Base-by-base conservation (phyloP, 2,329 filamentous ascomycete species). In the Claviceps sp. region DNA sequence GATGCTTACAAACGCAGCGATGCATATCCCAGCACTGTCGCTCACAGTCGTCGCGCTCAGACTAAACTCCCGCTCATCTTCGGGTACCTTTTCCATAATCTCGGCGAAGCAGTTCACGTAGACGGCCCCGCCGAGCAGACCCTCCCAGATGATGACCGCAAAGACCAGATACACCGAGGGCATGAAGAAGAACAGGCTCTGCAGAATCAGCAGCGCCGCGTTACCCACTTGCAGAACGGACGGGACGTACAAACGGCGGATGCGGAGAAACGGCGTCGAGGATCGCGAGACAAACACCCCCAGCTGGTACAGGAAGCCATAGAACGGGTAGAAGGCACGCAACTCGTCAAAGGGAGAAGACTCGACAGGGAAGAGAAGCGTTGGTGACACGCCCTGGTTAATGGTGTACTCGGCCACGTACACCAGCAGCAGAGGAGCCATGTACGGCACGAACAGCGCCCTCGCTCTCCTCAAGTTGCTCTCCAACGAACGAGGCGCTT, bases 381-480 rank as follows among this genome's bases (percentile, higher is more conserved):
- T 95, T 1, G 93, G 91, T 0, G 88, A 76, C 0, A 97, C 88
- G 38, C 90, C 91, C 71, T 95, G 90, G 70, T 97, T 97, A 68
- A 97, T 96, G 51, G 87, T 94, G 66, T 98, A 98, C 71, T 98
- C 93, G 52, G 90, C 88, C 38, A 97, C 79, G 65, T 96, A 98
- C 34, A 98, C 93, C 16, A 97, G 71, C 37, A 97, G 75, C 14
- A 98, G 76, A 0, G 93, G 93, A 3, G 95, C 75, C 89, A 98
- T 97, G 66, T 83, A 84, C 0, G 80, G 80, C 45, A 94, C 71
- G 62, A 96, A 84, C 1, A 97, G 73, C 0, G 76, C 73, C 55
- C 71, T 76, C 0, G 85, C 80, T 4, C 87, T 83, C n/a, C 70
- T 71, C 37, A 97, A 66, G 52, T 82, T 78, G n/a, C 65, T 60